Conservation (phyloP, 1,284 basidiomycete species). For the Pseudozyma hubeiensis region DNA sequence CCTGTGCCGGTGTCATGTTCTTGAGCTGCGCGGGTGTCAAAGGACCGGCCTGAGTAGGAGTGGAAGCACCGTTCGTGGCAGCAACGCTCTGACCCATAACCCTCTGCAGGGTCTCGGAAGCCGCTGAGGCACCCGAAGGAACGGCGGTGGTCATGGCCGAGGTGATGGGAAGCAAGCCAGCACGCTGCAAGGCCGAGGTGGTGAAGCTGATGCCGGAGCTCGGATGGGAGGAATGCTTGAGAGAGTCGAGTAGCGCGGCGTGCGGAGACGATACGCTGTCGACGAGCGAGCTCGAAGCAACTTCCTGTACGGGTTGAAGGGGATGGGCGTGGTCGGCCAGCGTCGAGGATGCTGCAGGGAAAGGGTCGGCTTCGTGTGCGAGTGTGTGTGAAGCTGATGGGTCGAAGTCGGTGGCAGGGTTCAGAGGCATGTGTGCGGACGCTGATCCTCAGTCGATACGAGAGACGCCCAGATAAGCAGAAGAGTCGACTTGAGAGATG, state of each 20-base stretch:
- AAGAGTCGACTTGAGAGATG: not conserved
- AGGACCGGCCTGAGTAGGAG: constrained; percentile 27
- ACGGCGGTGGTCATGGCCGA: constrained; percentile 14
- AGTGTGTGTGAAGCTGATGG: constrained; percentile 19
- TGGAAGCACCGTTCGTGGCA: constrained; percentile 31
- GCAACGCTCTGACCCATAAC: constrained; percentile 41
- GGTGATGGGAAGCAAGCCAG: constrained; percentile 29
- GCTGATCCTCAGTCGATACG: not conserved
- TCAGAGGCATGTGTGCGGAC: constrained; percentile 29
- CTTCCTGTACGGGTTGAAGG: constrained; percentile 45
- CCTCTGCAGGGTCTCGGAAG: constrained; percentile 43
- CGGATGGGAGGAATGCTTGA: constrained; percentile 21
- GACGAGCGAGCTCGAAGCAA: constrained; percentile 31
- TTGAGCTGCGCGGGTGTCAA: constrained; percentile 46
- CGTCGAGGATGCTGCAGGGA: constrained; percentile 8
- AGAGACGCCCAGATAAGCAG: not conserved
- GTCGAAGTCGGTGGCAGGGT: constrained; percentile 10
- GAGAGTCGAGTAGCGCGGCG: constrained; percentile 6
- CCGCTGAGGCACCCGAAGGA: constrained; percentile 30
- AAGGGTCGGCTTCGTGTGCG: constrained; percentile 17
- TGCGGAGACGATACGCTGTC: constrained; percentile 15
- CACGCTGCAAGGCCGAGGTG: constrained; percentile 41
- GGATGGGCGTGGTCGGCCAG: constrained; percentile 10
- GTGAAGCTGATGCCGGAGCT: constrained; percentile 25
- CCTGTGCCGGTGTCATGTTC: constrained; percentile 51